A percentile compares a stretch with the other conserved stretches of the same genome.
phyloP scores from a whole-genome alignment of 345 rosid genomes.

The Populus euphratica region DNA sequence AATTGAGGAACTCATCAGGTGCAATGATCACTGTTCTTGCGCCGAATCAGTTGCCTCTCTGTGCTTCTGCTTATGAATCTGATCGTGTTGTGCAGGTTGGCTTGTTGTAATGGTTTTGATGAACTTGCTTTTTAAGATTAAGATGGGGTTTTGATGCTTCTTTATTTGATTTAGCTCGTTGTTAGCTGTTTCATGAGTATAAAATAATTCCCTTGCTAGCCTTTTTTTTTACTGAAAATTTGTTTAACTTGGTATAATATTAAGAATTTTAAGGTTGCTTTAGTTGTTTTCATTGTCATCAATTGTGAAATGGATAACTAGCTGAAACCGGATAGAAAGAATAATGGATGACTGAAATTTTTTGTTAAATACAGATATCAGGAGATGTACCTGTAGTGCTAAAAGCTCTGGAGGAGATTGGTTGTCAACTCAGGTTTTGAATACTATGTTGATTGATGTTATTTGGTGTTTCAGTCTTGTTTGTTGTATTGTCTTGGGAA shows the following conservation, averaged over 20 bases:
- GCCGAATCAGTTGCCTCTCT: slow-evolving; percentile 59
- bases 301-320: too few species aligned
- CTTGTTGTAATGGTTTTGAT: neutral
- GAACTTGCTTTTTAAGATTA: neutral
- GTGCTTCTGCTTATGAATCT: slow-evolving; percentile 68
- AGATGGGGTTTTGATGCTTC: too few species aligned
- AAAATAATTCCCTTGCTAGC: too few species aligned
- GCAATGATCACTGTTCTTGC: slow-evolving; percentile 56
- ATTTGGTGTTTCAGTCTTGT: neutral
- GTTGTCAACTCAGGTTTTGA: slow-evolving; percentile 49
- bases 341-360: neutral
- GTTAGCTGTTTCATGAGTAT: too few species aligned
- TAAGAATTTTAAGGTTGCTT: neutral
- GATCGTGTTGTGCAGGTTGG: slow-evolving; percentile 64
- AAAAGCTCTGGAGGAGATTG: slow-evolving; percentile 58
- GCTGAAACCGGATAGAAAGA: neutral
- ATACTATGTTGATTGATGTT: neutral
- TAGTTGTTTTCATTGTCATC: neutral
- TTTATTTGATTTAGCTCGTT: too few species aligned
- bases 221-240: too few species aligned
- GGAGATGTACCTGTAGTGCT: slow-evolving; percentile 57
- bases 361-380: slow-evolving; percentile 39
- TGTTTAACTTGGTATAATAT: too few species aligned
- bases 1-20: slow-evolving; percentile 54
- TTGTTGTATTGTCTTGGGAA: neutral